Conservation (phyloP, 495 filamentous ascomycete genomes). For the Penicillium paxilli region DNA sequence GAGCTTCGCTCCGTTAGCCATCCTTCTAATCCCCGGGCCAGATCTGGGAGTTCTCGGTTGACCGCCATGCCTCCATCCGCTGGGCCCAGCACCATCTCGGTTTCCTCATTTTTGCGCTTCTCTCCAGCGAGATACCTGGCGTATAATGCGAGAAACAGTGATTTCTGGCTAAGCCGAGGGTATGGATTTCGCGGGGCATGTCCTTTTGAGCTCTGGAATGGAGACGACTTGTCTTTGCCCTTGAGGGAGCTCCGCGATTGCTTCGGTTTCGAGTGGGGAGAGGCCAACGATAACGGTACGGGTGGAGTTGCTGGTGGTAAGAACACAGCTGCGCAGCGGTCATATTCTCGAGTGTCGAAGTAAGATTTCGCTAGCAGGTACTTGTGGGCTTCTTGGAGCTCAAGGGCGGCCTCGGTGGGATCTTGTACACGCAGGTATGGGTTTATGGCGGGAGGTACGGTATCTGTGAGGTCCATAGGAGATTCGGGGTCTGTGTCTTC, state of each 20-base stretch:
- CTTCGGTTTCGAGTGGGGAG: constrained; percentile 43
- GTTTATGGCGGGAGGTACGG: constrained; percentile 29
- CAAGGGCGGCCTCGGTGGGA: constrained; percentile 70
- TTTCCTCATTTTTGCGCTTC: constrained; percentile 93
- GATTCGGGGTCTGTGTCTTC: constrained; percentile 60
- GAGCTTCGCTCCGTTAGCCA: constrained; percentile 68
- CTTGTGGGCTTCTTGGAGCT: constrained; percentile 75
- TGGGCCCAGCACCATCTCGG: constrained; percentile 95
- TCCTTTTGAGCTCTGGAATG: constrained; percentile 28
- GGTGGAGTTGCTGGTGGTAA: constrained; percentile 71
- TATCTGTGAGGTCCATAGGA: constrained; percentile 52
- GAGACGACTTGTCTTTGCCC: constrained; percentile 54
- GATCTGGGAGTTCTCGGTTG: constrained; percentile 77
- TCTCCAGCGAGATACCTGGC: constrained; percentile 91
- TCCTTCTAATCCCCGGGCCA: constrained; percentile 72
- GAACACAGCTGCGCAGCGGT: constrained; percentile 90
- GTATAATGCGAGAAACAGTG: constrained; percentile 90
- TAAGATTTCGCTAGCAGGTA: constrained; percentile 92
- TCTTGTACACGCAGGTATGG: constrained; percentile 53
- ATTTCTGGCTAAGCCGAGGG: constrained; percentile 75
- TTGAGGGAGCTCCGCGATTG: constrained; percentile 44
- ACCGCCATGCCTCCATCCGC: constrained; percentile 78
- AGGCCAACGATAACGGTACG: constrained; percentile 53
- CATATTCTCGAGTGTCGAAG: constrained; percentile 94
- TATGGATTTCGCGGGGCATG: constrained; percentile 37